Base-by-base conservation (phyloP, 2,329 filamentous ascomycete species). In the Colletotrichum graminicola region DNA sequence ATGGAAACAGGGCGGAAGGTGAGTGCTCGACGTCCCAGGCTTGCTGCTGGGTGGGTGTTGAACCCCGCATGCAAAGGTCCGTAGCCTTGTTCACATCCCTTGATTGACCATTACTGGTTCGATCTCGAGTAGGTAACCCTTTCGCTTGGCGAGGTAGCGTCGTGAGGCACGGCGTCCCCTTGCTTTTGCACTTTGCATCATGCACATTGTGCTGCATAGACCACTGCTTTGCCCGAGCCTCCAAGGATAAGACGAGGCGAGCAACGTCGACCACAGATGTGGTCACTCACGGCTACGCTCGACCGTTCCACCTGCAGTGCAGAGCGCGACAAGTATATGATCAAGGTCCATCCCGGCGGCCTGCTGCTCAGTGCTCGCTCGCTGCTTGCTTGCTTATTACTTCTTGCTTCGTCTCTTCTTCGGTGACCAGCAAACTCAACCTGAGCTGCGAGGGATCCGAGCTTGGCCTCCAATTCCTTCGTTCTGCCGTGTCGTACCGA, bases 1-100 rank as follows among this genome's bases (percentile, higher is more conserved):
- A 67, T 70, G 61, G 72, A 73, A 66, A 51, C 55, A 74, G 55
- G 71, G 71, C 71, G 71, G 71, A 43, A 45, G 26, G 39, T 72
- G 61, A 56, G 43, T 49, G 36, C 29, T 57, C 54, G 34, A 45
- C n/a, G 36, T 49, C 59, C 49, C 18, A 14, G 21, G 29, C 26
- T 62, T 54, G 45, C 57, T 61, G 41, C 60, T 70, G 41, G 21
- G 41, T 61, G 41, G 51, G 62, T 65, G 64, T 49, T 10, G 62
- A 55, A 73, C 66, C 72, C 62, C 62, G 71, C 73, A 71, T 47
- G 41, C 54, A 34, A 45, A 66, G 21, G 43, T 5, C 11, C 49
- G 51, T 61, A 74, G 73, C 67, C 71, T 68, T 41, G 32, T 52
- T 55, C 66, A 26, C 49, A 45, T 54, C 52, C 21, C 23, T 52